Percentiles rank a stretch among this genome's conserved stretches.
phyloP scores from a whole-genome alignment of 805 yeast species.

The Jamesozyma gamospora region DNA sequence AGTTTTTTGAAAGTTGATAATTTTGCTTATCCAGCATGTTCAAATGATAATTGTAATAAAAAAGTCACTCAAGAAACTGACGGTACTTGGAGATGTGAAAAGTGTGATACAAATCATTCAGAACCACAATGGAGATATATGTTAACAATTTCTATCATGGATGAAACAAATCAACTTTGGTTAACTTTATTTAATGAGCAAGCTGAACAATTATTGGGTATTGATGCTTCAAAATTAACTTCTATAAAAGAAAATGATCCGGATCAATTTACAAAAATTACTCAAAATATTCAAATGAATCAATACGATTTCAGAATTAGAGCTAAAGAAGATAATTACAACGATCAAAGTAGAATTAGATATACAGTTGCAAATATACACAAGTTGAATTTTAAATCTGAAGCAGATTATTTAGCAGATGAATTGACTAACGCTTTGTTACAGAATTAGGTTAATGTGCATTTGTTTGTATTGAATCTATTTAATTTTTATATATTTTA shows the following conservation, averaged over 20 bases:
- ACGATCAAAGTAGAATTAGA: slow-evolving; percentile 67
- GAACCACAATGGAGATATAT: slow-evolving; percentile 75
- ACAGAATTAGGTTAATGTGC: neutral
- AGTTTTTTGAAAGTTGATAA: slow-evolving; percentile 62
- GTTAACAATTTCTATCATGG: slow-evolving; percentile 66
- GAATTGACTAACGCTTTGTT: slow-evolving; percentile 20
- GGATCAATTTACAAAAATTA: slow-evolving; percentile 34
- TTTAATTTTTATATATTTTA: too few species aligned
- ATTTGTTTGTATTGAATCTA: too few species aligned
- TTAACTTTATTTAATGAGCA: slow-evolving; percentile 78
- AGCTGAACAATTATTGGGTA: slow-evolving; percentile 58
- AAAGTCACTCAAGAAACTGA: slow-evolving; percentile 68
- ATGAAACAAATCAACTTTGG: slow-evolving; percentile 78
- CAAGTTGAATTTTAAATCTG: slow-evolving; percentile 46
- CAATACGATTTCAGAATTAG: slow-evolving; percentile 68
- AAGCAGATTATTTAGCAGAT: slow-evolving; percentile 45
- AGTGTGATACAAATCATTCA: slow-evolving; percentile 61
- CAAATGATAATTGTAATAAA: slow-evolving; percentile 64
- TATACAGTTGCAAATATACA: slow-evolving; percentile 52
- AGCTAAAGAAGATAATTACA: slow-evolving; percentile 76
- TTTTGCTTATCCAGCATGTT: slow-evolving; percentile 86
- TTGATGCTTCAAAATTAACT: slow-evolving; percentile 49
- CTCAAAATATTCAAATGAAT: slow-evolving; percentile 47
- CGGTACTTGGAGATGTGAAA: slow-evolving; percentile 88
- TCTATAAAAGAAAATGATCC: slow-evolving; percentile 39